Evolutionary conservation across 2,329 filamentous ascomycete genomes (phyloP), one percentile per base, ranked within the genome.

Genomic region (Hypoxylon sp.): DNA sequence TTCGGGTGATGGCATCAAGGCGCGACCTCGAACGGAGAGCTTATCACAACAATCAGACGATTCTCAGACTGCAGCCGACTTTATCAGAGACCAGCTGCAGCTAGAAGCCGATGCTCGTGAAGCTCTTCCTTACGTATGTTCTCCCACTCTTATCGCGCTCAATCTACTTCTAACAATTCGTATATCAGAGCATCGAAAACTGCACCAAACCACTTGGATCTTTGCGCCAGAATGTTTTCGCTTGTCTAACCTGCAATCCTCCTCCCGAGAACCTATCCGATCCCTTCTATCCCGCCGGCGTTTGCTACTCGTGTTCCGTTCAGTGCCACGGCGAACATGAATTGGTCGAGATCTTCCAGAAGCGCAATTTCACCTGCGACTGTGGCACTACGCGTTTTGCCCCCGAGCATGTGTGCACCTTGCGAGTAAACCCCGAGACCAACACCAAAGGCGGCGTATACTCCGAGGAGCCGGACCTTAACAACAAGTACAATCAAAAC

Each of bases 241-340:
- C 94, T 31, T 99, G 94, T 63, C 74, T 97, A 34, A 97, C 93
- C 7, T 99, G 94, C 77, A 95, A 91, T 56, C 91, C 94, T 6
- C 83, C 89, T 6, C 89, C 91, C 1, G 65, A 78, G 2, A 80
- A 82, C 32, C 67, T 79, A 1, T 76, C 81, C 31, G 84, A 86
- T 38, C 75, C 86, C 1, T 89, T 88, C 69, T 82, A 77, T 5
- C 78, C 88, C 5, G 94, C 93, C 2, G 94, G 90, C 17, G 84
- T 99, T 48, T 99, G 94, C 78, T 99, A 99, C 67, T 90, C 92
- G 15, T 99, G 94, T 75, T 97, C 93, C 5, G 91, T 99, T 51
- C 89, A 93, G 63, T 99, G 94, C 69, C 94, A 99, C 67, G 93
- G 94, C 61, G 92, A 97, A 67, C 94, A 99, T 69, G 89, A 82